Evolutionary conservation across 2,329 filamentous ascomycete species (phyloP).

Genomic region (Venturia aucupariae): DNA sequence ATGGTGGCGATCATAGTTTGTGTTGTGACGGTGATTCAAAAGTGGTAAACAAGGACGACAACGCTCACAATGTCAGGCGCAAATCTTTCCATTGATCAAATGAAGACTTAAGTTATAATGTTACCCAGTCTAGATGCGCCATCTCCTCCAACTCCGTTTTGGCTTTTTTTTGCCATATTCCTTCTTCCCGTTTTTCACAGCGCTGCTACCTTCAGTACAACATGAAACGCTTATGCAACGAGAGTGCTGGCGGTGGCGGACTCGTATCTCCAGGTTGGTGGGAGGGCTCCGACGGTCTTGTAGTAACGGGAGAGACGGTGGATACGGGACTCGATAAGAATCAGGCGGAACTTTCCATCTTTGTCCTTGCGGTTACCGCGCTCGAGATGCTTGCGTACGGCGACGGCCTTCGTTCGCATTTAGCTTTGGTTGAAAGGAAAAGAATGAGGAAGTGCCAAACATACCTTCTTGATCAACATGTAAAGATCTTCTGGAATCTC

Average conservation of each 20-base stretch:
- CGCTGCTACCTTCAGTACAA: not conserved
- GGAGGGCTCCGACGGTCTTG: slow-evolving; percentile 79
- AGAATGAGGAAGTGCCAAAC: not conserved
- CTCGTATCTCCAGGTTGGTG: slow-evolving; percentile 99
- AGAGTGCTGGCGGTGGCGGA: slow-evolving; percentile 90
- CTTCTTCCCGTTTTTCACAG: not conserved
- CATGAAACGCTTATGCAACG: slow-evolving; percentile 59
- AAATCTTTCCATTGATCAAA: not conserved
- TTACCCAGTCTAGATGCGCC: not conserved
- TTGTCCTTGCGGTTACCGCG: slow-evolving; percentile 97
- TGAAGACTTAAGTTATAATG: not conserved
- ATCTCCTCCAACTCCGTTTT: not conserved
- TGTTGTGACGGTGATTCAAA: not conserved
- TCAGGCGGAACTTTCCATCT: slow-evolving; percentile 99
- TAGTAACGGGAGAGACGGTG: slow-evolving; percentile 99
- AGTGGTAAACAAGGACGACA: not conserved
- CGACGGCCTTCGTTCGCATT: slow-evolving; percentile 58
- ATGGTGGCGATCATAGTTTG: too few species aligned
- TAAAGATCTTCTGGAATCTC: slow-evolving; percentile 99
- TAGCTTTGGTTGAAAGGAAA: not conserved
- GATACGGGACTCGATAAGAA: slow-evolving; percentile 99
- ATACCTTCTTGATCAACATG: slow-evolving; percentile 99
- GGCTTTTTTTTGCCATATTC: not conserved
- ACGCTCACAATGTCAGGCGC: not conserved
- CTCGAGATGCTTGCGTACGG: slow-evolving; percentile 99